Conservation (phyloP, 2,329 filamentous ascomycete species). For the Emergomyces pasteurianus region DNA sequence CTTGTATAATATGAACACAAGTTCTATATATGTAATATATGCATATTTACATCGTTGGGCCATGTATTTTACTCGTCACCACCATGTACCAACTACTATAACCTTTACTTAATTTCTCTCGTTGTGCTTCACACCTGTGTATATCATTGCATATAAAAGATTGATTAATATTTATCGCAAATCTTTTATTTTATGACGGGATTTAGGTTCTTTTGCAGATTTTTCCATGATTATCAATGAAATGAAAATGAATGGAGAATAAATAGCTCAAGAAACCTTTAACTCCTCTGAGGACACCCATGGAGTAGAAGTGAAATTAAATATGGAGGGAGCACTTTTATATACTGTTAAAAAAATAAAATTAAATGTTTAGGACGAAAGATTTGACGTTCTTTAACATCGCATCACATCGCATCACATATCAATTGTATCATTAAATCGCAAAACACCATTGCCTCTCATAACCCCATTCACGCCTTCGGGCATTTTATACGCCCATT, state of each 20-base stretch:
- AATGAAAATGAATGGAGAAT: too few species aligned
- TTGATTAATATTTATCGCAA: too few species aligned
- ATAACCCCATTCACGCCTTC: conserved; percentile 81
- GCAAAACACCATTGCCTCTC: conserved; percentile 72
- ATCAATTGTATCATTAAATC: conserved; percentile 88
- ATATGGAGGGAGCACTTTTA: neutral
- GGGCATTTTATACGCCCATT: conserved; percentile 45
- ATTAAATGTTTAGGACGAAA: neutral
- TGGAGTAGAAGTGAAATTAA: neutral
- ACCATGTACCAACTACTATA: too few species aligned
- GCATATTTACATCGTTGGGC: neutral
- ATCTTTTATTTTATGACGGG: too few species aligned
- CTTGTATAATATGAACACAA: neutral
- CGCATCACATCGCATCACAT: conserved; percentile 29
- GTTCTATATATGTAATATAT: too few species aligned
- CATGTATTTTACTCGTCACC: conserved; percentile 3
- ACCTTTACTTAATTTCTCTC: too few species aligned
- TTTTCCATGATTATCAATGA: too few species aligned
- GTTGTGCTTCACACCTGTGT: too few species aligned
- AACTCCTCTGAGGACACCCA: too few species aligned
- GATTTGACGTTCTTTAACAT: too few species aligned
- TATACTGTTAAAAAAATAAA: neutral
- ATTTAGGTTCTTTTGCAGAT: too few species aligned
- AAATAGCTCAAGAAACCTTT: neutral
- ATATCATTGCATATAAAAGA: too few species aligned